Evolutionary conservation across 768 basidiomycete genomes (phyloP).

Genomic region (Hericium erinaceus): DNA sequence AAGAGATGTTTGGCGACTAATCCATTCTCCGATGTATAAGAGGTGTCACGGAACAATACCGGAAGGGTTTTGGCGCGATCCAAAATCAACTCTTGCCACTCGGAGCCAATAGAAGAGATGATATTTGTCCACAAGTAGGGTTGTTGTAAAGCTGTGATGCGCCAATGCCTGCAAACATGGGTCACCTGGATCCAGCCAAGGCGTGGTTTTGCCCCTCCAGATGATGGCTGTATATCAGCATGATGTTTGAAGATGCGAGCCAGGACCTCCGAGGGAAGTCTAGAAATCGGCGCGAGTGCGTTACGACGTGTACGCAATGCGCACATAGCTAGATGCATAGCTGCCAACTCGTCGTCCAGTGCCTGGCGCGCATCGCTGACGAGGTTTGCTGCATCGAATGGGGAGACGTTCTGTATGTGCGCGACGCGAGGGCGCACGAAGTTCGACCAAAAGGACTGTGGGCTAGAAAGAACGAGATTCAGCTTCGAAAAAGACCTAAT

Average conservation of each 20-base stretch:
- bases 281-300: neutral
- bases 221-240: neutral
- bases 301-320: conserved; percentile 2
- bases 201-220: no score
- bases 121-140: conserved; percentile 3
- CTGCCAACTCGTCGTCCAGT: neutral
- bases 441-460: no score
- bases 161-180: conserved; percentile 11
- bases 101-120: neutral
- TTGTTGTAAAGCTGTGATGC: conserved; percentile 5
- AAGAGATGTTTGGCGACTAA: neutral
- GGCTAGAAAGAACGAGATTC: no score
- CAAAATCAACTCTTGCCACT: conserved; percentile 1
- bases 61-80: neutral
- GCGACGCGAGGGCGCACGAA: neutral
- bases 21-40: neutral
- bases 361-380: neutral
- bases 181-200: conserved; percentile 4
- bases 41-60: no score
- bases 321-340: neutral
- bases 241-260: conserved; percentile 1
- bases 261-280: conserved; percentile 8
- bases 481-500: no score
- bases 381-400: neutral
- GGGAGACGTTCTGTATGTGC: neutral